These are phyloP conservation scores for Aureobasidium sp. DNA, from an alignment of 2,329 filamentous ascomycete species.

Conservation along the genomic window DNA sequence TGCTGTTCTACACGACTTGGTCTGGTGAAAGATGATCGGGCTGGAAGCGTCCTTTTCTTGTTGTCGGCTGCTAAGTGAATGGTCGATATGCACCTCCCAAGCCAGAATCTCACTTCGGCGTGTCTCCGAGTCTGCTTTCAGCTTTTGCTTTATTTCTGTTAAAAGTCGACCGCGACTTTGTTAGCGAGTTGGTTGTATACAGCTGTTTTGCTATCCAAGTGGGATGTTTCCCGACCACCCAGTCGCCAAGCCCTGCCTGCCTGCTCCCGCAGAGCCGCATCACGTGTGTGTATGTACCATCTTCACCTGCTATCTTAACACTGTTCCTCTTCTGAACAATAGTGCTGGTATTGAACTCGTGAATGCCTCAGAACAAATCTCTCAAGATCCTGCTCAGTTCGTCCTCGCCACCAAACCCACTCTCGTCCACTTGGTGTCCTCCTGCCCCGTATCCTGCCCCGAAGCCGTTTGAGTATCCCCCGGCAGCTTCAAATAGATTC, in stretches of 20 bases:
- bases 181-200: not conserved
- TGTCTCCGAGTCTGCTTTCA: too few relatives aligned
- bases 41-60: not conserved
- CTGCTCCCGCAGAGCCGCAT: slow-evolving; percentile 9
- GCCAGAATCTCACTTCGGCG: not conserved
- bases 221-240: not conserved
- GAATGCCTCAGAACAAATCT: slow-evolving; percentile 45
- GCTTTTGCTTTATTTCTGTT: too few relatives aligned
- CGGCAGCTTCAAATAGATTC: slow-evolving; percentile 57
- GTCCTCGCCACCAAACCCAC: slow-evolving; percentile 48
- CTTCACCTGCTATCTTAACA: not conserved
- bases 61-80: not conserved
- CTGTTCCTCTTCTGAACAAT: not conserved
- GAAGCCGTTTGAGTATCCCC: slow-evolving; percentile 35
- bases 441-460: slow-evolving; percentile 26
- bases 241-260: slow-evolving; percentile 1
- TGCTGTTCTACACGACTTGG: too few relatives aligned
- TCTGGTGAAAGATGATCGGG: not conserved
- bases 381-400: slow-evolving; percentile 54
- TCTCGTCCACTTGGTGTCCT: slow-evolving; percentile 21
- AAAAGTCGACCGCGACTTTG: too few relatives aligned
- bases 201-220: slow-evolving; percentile 13
- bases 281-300: not conserved
- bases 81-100: not conserved
- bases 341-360: not conserved